Evolutionary conservation across 2,329 filamentous ascomycete species (phyloP), one percentile per base, ranked within the genome.

Genomic region (Colletotrichum theobromicola): DNA sequence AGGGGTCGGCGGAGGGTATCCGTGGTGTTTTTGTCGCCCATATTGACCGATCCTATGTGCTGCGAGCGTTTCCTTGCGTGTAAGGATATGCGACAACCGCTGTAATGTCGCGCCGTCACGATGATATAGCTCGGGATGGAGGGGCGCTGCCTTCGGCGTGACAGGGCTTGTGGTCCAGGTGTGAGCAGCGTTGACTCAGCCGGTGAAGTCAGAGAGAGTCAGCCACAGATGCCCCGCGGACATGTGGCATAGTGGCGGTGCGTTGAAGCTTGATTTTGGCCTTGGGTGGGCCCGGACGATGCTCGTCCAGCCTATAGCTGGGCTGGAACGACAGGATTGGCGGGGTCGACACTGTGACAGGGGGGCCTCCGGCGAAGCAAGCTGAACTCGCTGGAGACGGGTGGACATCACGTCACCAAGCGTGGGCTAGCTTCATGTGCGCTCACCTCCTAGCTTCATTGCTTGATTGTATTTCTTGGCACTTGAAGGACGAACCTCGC

Each of bases 1-100:
- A 90, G 86, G 15, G 89, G 89, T 72, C 88, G 85, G 76, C 85
- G 84, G 28, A 88, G 82, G 58, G 88, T 78, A 72, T 90, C 88
- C 55, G 62, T 15, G 15, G 89, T 85, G 10, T 83, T 78, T 67
- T 83, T 83, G 74, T 85, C 84, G 16, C 85, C 81, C 84, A 85
- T 86, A 64, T 50, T 64, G 68, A 35, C 32, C 46, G 18, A n/a
- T 55, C 2, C 16, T 30, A 15, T 42, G 46, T 13, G n/a, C 15
- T 26, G 42, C 26, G n/a, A 30, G 8, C 12, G 42, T 9, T 42
- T 34, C 8, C 18, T 12, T 37, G 24, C 16, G 57, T 35, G 28
- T 18, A 26, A 63, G 21, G 30, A n/a, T 42, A n/a, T 16, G 21
- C 32, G 21, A 50, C 58, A 16, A 21, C 35, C 7, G 32, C 37